phyloP scores from a whole-genome alignment of 495 filamentous ascomycete genomes.

The Corynascus novoguineensis region DNA sequence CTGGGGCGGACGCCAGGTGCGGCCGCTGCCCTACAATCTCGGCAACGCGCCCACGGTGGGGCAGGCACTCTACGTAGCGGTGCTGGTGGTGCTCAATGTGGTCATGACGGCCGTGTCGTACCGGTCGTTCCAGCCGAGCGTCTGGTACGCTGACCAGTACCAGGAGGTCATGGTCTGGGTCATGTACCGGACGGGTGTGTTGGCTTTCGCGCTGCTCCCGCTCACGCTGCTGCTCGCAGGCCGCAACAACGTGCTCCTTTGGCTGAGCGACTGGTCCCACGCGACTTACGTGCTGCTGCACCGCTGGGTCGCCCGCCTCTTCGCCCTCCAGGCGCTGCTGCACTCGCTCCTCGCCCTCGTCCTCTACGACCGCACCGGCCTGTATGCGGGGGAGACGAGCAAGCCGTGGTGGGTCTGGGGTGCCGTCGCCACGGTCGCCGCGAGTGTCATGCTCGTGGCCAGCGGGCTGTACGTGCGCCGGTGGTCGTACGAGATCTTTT shows the following conservation, averaged over 20 bases:
- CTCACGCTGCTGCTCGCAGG: neutral
- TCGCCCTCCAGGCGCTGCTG: conserved; percentile 31
- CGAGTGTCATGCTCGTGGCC: conserved; percentile 18
- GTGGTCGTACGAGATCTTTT: conserved; percentile 39
- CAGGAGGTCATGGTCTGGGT: neutral
- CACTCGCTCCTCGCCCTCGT: conserved; percentile 31
- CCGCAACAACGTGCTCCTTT: neutral
- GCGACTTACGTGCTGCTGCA: neutral
- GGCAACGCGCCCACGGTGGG: neutral
- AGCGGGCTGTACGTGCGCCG: conserved; percentile 30
- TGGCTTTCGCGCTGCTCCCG: neutral
- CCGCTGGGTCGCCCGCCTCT: neutral
- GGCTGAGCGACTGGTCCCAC: neutral
- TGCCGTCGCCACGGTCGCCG: conserved; percentile 32
- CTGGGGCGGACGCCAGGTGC: neutral
- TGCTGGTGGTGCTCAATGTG: neutral
- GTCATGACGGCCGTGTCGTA: neutral
- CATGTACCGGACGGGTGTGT: neutral
- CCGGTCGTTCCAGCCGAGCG: neutral
- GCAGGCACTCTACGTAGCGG: neutral
- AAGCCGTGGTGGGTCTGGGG: conserved; percentile 41
- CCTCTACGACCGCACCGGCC: conserved; percentile 21
- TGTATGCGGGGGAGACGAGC: conserved; percentile 20
- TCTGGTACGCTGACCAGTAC: neutral
- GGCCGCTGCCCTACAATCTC: neutral